A percentile compares a stretch with the other conserved stretches of the same genome.
Evolutionary conservation across 441 rosid genomes (phyloP).

Genomic region (Erysimum pusillum): DNA sequence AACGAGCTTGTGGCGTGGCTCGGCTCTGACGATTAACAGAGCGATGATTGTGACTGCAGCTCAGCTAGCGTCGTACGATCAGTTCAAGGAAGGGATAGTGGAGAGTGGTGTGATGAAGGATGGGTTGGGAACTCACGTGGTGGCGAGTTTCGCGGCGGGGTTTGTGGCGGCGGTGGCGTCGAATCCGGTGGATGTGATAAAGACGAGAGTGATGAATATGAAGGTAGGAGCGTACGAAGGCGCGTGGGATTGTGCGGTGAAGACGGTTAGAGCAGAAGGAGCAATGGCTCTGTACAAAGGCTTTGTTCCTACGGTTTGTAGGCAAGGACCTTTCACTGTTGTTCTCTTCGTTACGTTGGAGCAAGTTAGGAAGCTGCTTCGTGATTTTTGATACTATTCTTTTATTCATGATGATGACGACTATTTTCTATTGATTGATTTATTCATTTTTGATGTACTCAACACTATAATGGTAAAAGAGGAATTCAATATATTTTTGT

Average conservation of each 20-base stretch:
- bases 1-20: slow-evolving; percentile 61
- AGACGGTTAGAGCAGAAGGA: slow-evolving; percentile 67
- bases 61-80: slow-evolving; percentile 70
- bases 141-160: slow-evolving; percentile 71
- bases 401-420: slow-evolving; percentile 18
- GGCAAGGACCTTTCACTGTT: slow-evolving; percentile 77
- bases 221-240: slow-evolving; percentile 67
- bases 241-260: slow-evolving; percentile 65
- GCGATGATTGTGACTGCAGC: slow-evolving; percentile 78
- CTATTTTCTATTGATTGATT: slow-evolving; percentile 4
- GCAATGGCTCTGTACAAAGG: slow-evolving; percentile 73
- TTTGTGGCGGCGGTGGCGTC: slow-evolving; percentile 72
- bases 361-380: slow-evolving; percentile 68
- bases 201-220: slow-evolving; percentile 78
- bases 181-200: slow-evolving; percentile 74
- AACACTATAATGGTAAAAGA: neutral
- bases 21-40: slow-evolving; percentile 62
- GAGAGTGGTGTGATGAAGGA: slow-evolving; percentile 57
- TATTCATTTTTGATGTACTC: slow-evolving; percentile 9
- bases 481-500: slow-evolving; percentile 17
- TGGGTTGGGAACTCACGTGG: slow-evolving; percentile 68
- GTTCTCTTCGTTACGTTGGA: slow-evolving; percentile 74
- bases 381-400: slow-evolving; percentile 47
- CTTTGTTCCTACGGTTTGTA: slow-evolving; percentile 68
- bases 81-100: slow-evolving; percentile 63